phyloP scores from a whole-genome alignment of 768 basidiomycete species.

The Phanerochaete sordida region DNA sequence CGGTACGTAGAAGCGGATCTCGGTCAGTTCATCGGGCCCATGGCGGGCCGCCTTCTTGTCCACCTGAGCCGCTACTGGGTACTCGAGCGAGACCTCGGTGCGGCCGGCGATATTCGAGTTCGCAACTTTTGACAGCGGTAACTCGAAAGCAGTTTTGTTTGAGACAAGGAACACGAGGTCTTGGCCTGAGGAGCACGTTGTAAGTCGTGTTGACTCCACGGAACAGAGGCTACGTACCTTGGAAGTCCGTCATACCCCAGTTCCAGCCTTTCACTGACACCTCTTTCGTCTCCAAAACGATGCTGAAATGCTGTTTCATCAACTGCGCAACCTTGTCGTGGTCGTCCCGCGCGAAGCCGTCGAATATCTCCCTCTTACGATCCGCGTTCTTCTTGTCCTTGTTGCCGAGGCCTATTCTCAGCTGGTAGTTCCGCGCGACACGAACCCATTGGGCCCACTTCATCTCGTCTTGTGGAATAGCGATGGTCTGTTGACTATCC shows the following conservation, averaged over 20 bases:
- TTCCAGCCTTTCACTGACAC: slow-evolving; percentile 95
- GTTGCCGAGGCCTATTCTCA: slow-evolving; percentile 63
- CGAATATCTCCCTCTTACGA: slow-evolving; percentile 78
- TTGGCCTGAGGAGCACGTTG: slow-evolving; percentile 50
- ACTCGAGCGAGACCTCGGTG: slow-evolving; percentile 99
- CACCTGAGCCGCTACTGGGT: slow-evolving; percentile 45
- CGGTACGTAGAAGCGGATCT: slow-evolving; percentile 95
- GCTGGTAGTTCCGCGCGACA: slow-evolving; percentile 89
- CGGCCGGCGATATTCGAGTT: slow-evolving; percentile 98
- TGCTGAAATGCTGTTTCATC: slow-evolving; percentile 83
- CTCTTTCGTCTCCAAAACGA: slow-evolving; percentile 84
- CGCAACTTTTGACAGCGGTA: slow-evolving; percentile 81
- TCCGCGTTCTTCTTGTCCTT: slow-evolving; percentile 43
- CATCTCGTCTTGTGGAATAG: slow-evolving; percentile 68
- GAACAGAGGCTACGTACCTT: slow-evolving; percentile 50
- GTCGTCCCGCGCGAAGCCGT: slow-evolving; percentile 92
- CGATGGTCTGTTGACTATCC: slow-evolving; percentile 58
- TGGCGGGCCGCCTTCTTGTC: slow-evolving; percentile 41
- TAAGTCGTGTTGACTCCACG: slow-evolving; percentile 2
- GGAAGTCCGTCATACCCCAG: slow-evolving; percentile 94
- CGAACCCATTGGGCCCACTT: slow-evolving; percentile 91
- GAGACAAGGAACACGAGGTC: slow-evolving; percentile 90
- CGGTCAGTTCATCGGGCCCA: slow-evolving; percentile 81
- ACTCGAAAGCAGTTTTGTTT: slow-evolving; percentile 84
- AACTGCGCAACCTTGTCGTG: slow-evolving; percentile 80